These are phyloP conservation scores for Echium plantagineum DNA, from an alignment of 257 asterid genomes.

Conservation along the genomic window DNA sequence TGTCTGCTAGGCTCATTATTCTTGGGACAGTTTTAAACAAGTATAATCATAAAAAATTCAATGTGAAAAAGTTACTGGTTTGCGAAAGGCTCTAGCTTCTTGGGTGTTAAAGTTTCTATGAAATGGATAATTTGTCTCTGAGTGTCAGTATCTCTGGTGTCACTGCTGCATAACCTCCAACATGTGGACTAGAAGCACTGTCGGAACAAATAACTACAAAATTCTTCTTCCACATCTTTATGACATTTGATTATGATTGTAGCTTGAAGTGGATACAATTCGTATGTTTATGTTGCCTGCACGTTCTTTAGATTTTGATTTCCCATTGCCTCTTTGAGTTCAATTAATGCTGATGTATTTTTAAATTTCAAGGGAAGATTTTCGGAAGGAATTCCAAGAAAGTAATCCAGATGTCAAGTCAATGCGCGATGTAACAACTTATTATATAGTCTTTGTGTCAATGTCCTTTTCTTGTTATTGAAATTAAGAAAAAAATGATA, in stretches of 20 bases:
- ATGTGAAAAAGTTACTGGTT: no score
- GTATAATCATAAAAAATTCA: no score
- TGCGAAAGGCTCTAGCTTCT: no score
- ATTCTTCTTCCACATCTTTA: neutral
- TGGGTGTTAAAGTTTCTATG: no score
- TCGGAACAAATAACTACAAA: no score
- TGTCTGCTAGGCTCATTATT: no score
- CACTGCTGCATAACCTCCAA: neutral
- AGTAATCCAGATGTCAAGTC: slow-evolving; percentile 75
- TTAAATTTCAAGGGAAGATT: slow-evolving; percentile 65
- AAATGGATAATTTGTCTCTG: neutral
- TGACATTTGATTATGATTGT: neutral
- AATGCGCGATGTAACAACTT: slow-evolving; percentile 66
- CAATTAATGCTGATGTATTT: slow-evolving; percentile 7
- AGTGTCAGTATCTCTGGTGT: neutral
- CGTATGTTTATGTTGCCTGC: neutral
- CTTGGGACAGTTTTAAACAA: no score
- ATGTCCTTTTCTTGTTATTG: neutral
- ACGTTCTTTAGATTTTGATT: neutral
- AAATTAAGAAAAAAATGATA: slow-evolving; percentile 4
- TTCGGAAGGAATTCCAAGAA: slow-evolving; percentile 80
- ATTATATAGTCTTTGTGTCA: slow-evolving; percentile 3
- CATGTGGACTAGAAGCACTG: neutral
- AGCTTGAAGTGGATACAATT: neutral
- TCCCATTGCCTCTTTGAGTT: neutral